A percentile compares a stretch with the other conserved stretches of the same genome.
Conservation (phyloP, 306 rosid genomes). For the Vachellia pachyceras region DNA sequence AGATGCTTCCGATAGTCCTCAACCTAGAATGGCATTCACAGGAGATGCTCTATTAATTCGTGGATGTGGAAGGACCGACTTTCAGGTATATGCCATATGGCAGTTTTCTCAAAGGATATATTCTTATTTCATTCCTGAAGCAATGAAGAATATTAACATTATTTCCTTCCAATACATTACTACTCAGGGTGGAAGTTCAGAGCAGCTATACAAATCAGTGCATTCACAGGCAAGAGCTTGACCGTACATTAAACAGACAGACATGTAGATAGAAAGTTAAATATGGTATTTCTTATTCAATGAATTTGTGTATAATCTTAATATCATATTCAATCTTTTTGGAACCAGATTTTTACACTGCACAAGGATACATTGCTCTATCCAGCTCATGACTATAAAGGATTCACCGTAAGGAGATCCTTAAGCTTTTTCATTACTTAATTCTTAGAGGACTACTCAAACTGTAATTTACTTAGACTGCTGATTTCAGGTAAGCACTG, state of each 20-base stretch:
- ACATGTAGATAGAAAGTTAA: background rate
- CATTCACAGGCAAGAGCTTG: slow-evolving; percentile 86
- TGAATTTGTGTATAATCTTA: slow-evolving; percentile 19
- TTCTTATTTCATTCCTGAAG: slow-evolving; percentile 15
- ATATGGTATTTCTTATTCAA: slow-evolving; percentile 22
- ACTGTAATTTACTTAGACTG: slow-evolving; percentile 34
- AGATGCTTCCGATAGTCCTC: slow-evolving; percentile 77
- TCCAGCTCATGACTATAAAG: slow-evolving; percentile 97
- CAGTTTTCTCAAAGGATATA: slow-evolving; percentile 17
- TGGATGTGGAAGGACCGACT: slow-evolving; percentile 98
- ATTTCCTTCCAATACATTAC: slow-evolving; percentile 39
- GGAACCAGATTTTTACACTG: slow-evolving; percentile 76
- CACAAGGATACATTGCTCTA: slow-evolving; percentile 77
- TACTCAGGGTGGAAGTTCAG: slow-evolving; percentile 94
- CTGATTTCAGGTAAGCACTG: slow-evolving; percentile 77
- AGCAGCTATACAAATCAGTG: slow-evolving; percentile 80
- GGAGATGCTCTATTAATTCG: slow-evolving; percentile 85
- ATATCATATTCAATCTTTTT: slow-evolving; percentile 13
- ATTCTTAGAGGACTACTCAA: slow-evolving; percentile 36
- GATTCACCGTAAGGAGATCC: slow-evolving; percentile 70
- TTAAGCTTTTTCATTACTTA: slow-evolving; percentile 20
- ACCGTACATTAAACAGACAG: slow-evolving; percentile 6
- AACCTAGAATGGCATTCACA: slow-evolving; percentile 89
- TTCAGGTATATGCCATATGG: slow-evolving; percentile 71
- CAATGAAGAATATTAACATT: slow-evolving; percentile 13